Conservation (phyloP, 805 yeast genomes). For the Hanseniaspora clermontiae region DNA sequence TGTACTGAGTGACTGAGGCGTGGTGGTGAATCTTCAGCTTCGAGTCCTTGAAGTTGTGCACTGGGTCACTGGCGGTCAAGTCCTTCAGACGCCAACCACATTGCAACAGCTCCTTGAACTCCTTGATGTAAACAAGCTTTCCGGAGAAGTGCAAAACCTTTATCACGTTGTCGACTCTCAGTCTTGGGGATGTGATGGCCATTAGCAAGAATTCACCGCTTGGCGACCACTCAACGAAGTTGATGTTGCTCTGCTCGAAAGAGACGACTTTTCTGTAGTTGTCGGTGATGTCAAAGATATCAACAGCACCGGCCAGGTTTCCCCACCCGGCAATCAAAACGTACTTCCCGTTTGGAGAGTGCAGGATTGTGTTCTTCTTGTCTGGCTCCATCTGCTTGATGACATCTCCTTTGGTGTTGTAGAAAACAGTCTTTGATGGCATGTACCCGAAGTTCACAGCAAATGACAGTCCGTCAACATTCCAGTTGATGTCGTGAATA, state of each 20-base stretch:
- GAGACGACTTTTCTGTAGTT: slow-evolving; percentile 58
- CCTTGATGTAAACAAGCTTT: slow-evolving; percentile 60
- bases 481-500: slow-evolving; percentile 94
- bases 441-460: slow-evolving; percentile 95
- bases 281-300: slow-evolving; percentile 81
- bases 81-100: slow-evolving; percentile 57
- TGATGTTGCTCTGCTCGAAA: slow-evolving; percentile 85
- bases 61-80: slow-evolving; percentile 36
- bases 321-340: slow-evolving; percentile 96
- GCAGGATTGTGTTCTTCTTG: slow-evolving; percentile 77
- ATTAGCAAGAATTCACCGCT: slow-evolving; percentile 87
- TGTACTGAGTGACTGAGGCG: slow-evolving; percentile 49
- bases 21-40: slow-evolving; percentile 46
- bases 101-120: slow-evolving; percentile 65
- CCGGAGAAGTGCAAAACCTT: slow-evolving; percentile 91
- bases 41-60: slow-evolving; percentile 29
- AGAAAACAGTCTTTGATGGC: slow-evolving; percentile 93
- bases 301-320: slow-evolving; percentile 91
- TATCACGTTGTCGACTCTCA: slow-evolving; percentile 91
- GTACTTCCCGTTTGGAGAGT: slow-evolving; percentile 87
- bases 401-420: slow-evolving; percentile 84
- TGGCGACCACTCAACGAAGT: slow-evolving; percentile 97
- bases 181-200: slow-evolving; percentile 92
- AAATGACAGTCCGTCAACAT: slow-evolving; percentile 89
- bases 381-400: slow-evolving; percentile 74